Base-by-base conservation (phyloP, 2,329 filamentous ascomycete species). In the Colletotrichum tropicicola region DNA sequence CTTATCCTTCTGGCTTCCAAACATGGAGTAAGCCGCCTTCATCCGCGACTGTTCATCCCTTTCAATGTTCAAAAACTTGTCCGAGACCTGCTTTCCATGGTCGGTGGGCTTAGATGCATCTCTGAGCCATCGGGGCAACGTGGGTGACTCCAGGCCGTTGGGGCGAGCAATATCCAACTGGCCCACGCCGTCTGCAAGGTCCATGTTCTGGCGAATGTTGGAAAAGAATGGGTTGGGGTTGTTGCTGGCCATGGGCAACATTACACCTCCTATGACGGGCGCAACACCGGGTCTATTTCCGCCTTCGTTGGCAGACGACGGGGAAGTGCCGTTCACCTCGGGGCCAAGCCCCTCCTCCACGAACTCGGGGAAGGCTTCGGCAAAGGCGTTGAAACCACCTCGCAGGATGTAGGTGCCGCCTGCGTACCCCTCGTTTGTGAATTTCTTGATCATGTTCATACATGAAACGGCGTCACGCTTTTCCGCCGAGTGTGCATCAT, bases 161-260 rank as follows among this genome's bases (percentile, higher is more conserved):
- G 86, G 85, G 8, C 85, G 73, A 2, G 75, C 71, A 6, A 89
- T 74, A n/a, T 89, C 85, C 71, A 90, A 89, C 71, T 97, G 94
- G 0, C 96, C 96, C 10, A 98, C 95, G 19, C 96, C 96, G 69
- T 93, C 94, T 30, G 97, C 91, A 17, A 99, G 83, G 73, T 98
- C 96, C 88, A 97, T 95, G 68, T 98, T 97, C 76, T 98, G 96
- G 44, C 96, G 89, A 71, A 99, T 98, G 69, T 98, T 98, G 66
- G 90, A 89, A 76, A 98, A 98, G 80, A 99, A 98, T 0, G 95
- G 94, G 71, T 97, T 97, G 0, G 89, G 85, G 1, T 88, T 87
- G 65, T 89, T 89, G 68, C 88, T 85, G 0, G 87, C 85, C 39
- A 82, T 81, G 1, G 96, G 96, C 75, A 98, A 89, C 64, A 89